Evolutionary conservation across 108 stramenopile genomes (phyloP).

Genomic region (Nitzschia sp.): DNA sequence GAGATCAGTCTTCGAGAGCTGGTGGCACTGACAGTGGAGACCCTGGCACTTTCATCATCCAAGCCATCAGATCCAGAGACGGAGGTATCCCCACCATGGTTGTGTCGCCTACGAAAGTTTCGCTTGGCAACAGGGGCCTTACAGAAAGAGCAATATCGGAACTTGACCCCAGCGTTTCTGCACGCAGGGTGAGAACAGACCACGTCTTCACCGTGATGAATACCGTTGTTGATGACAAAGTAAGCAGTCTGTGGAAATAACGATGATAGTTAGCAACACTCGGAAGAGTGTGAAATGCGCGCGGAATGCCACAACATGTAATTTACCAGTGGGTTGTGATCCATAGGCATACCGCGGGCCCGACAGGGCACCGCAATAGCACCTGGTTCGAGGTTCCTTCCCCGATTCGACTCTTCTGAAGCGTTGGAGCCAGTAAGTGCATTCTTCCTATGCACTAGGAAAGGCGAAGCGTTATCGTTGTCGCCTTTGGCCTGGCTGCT

Average conservation of each 20-base stretch:
- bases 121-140: slow-evolving; percentile 73
- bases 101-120: slow-evolving; percentile 68
- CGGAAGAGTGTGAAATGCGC: background rate
- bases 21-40: background rate
- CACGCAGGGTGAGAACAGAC: slow-evolving; percentile 62
- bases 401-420: background rate
- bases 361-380: slow-evolving; percentile 56
- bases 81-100: slow-evolving; percentile 28
- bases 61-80: background rate
- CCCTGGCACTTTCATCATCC: slow-evolving; percentile 2
- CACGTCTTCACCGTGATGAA: slow-evolving; percentile 65
- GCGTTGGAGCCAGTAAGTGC: background rate
- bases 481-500: background rate
- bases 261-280: background rate
- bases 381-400: slow-evolving; percentile 1
- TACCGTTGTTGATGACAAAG: slow-evolving; percentile 53
- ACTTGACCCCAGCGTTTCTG: slow-evolving; percentile 65
- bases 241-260: slow-evolving; percentile 49
- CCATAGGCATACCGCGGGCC: slow-evolving; percentile 82
- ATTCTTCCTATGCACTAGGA: background rate
- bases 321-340: slow-evolving; percentile 63
- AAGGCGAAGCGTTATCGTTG: background rate
- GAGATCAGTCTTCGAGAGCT: background rate
- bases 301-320: no score
- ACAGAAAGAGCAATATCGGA: slow-evolving; percentile 68